A percentile compares a stretch with the other conserved stretches of the same genome.
Evolutionary conservation across 805 yeast genomes (phyloP).

Genomic region (Candida argentea): DNA sequence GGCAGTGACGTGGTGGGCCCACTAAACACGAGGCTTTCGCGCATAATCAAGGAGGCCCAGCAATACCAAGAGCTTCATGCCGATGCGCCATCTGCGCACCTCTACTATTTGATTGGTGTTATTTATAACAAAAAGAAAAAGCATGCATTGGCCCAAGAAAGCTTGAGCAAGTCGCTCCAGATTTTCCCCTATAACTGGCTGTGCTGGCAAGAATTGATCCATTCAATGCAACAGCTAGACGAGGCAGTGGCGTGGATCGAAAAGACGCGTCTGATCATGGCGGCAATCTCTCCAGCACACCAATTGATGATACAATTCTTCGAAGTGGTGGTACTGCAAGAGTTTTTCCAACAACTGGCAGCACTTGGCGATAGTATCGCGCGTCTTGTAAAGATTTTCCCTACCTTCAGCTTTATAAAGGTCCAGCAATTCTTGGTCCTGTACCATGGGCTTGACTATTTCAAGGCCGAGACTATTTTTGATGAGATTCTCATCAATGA

Average conservation of each 20-base stretch:
- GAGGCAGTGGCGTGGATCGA: constrained; percentile 39
- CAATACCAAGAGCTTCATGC: constrained; percentile 9
- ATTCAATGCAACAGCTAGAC: constrained; percentile 50
- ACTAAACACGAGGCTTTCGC: constrained; percentile 21
- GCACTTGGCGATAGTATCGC: constrained; percentile 42
- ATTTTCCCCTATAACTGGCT: constrained; percentile 86
- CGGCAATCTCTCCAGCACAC: constrained; percentile 20
- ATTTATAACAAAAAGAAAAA: constrained; percentile 55
- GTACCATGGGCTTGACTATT: constrained; percentile 79
- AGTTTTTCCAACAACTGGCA: constrained; percentile 60
- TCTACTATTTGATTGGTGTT: constrained; percentile 66
- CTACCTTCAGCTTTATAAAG: constrained; percentile 62
- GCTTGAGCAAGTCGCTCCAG: constrained; percentile 50
- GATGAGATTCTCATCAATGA: constrained; percentile 65
- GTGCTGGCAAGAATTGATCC: constrained; percentile 75
- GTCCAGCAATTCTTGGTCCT: constrained; percentile 76
- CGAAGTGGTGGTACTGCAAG: constrained; percentile 61
- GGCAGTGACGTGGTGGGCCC: constrained; percentile 7
- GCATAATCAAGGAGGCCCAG: constrained; percentile 32
- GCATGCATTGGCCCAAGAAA: constrained; percentile 47
- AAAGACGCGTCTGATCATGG: constrained; percentile 23
- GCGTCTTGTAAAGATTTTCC: constrained; percentile 45
- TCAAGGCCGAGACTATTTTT: constrained; percentile 67
- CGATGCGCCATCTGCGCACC: constrained; percentile 37
- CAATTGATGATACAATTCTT: constrained; percentile 41